Conservation (phyloP, 805 yeast species). For the Saccharomycopsis fibuligera region DNA sequence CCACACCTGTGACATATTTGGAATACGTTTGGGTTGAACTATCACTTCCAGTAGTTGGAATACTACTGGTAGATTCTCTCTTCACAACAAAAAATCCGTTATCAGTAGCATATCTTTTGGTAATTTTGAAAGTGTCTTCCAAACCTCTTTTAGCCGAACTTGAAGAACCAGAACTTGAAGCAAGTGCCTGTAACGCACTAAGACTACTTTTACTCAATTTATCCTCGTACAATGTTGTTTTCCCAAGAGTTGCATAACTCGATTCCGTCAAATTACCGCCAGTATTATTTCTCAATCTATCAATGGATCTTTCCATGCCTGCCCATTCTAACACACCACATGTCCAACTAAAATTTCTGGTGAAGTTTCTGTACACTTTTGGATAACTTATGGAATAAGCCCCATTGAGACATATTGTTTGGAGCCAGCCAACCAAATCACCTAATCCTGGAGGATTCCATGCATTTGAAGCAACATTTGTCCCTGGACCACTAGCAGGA, state of each 20-base stretch:
- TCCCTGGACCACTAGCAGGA: conserved; percentile 21
- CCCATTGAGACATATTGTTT: conserved; percentile 28
- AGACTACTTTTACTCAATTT: not conserved
- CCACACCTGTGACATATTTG: conserved; percentile 26
- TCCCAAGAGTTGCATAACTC: conserved; percentile 18
- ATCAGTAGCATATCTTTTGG: conserved; percentile 2
- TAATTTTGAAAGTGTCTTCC: not conserved
- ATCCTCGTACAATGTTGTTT: conserved; percentile 21
- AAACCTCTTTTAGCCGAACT: not conserved
- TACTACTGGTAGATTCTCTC: not conserved
- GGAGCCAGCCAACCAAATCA: conserved; percentile 27
- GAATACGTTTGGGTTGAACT: conserved; percentile 4
- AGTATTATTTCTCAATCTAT: conserved; percentile 25
- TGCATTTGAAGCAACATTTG: conserved; percentile 21
- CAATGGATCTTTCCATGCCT: conserved; percentile 27
- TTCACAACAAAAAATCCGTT: not conserved
- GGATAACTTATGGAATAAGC: conserved; percentile 29
- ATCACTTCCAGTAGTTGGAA: not conserved
- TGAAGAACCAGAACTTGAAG: not conserved
- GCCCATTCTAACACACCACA: conserved; percentile 28
- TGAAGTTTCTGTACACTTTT: conserved; percentile 26
- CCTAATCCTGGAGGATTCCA: conserved; percentile 26
- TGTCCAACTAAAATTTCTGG: conserved; percentile 30
- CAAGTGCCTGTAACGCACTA: not conserved
- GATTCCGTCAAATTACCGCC: conserved; percentile 27